Evolutionary conservation across 1,284 basidiomycete genomes (phyloP).

Genomic region (Ceratobasidium sp.): DNA sequence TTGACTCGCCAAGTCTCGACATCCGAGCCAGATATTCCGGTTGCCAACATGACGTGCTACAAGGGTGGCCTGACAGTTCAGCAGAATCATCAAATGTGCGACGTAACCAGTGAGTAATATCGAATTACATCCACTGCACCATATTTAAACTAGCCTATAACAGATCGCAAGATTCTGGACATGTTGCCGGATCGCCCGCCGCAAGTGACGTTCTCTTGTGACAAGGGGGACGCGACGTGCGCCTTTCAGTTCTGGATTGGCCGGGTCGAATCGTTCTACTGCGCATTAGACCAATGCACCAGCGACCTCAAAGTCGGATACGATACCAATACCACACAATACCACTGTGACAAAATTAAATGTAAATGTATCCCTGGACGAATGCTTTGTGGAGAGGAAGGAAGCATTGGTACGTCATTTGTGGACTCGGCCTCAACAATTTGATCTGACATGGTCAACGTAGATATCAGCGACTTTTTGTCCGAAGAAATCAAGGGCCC

Average conservation of each 20-base stretch:
- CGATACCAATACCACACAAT: constrained; percentile 75
- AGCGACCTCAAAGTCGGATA: constrained; percentile 60
- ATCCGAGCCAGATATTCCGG: constrained; percentile 57
- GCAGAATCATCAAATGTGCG: constrained; percentile 95
- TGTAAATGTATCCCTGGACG: constrained; percentile 91
- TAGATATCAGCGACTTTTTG: constrained; percentile 95
- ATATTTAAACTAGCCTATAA: neutral
- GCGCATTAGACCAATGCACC: constrained; percentile 74
- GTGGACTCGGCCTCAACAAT: too few relatives aligned
- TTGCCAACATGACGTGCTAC: constrained; percentile 90
- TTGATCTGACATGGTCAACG: constrained; percentile 9
- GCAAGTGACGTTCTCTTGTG: constrained; percentile 94
- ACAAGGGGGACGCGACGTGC: constrained; percentile 66
- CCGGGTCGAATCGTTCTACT: constrained; percentile 94
- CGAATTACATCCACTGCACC: neutral
- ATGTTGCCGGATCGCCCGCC: constrained; percentile 88
- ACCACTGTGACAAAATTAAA: constrained; percentile 81
- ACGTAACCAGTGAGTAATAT: constrained; percentile 84
- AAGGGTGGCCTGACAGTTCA: constrained; percentile 89
- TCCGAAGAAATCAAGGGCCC: constrained; percentile 90
- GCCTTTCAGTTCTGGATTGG: constrained; percentile 98
- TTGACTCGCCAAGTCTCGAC: constrained; percentile 52
- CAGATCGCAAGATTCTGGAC: constrained; percentile 88
- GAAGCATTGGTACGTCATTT: constrained; percentile 80
- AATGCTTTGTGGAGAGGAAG: constrained; percentile 95